Base-by-base conservation (phyloP, 2,329 filamentous ascomycete genomes). In the Neonectria punicea region DNA sequence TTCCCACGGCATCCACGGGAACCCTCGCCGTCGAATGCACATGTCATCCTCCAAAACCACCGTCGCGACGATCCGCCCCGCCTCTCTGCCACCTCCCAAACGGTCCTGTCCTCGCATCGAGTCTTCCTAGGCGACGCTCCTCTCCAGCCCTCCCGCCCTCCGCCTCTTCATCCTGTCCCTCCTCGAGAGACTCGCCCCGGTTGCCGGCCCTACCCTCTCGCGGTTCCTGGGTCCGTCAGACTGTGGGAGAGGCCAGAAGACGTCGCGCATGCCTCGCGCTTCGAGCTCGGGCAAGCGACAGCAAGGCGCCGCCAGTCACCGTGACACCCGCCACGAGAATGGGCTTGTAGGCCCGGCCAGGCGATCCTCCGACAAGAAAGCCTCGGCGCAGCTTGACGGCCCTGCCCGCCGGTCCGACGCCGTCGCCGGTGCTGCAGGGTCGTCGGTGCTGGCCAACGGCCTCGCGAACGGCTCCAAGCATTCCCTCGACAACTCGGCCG, bases 311-410 rank as follows among this genome's bases (percentile, higher is more conserved):
- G 81, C 81, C 71, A 91, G 85, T 82, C 86, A 90, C 80, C 89
- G 89, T 83, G 91, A 91, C 81, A 88, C 85, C 76, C 89, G 92
- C 80, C 92, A 97, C 83, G 94, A 97, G 83, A 94, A 93, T 90
- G 93, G 93, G 77, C 86, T 93, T 80, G 91, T 94, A 86, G 90
- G 90, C 76, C 77, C 80, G 65, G 77, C 75, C 55, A 82, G 80
- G 72, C 80, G 80, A 73, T 70, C 74, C 61, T 71, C 76, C 50
- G 76, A 75, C 70, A 81, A 75, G 69, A 87, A 85, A 80, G 84
- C 80, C 76, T 81, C 83, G 74, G 77, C 76, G 70, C 81, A 81
- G 67, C 74, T 81, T 74, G 80, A 84, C 75, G 76, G 73, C 74
- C 73, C 79, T 74, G 75, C 76, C 61, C 77, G 77, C 72, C 69